Evolutionary conservation across 2,329 filamentous ascomycete genomes (phyloP).

Genomic region (Alternaria atra): DNA sequence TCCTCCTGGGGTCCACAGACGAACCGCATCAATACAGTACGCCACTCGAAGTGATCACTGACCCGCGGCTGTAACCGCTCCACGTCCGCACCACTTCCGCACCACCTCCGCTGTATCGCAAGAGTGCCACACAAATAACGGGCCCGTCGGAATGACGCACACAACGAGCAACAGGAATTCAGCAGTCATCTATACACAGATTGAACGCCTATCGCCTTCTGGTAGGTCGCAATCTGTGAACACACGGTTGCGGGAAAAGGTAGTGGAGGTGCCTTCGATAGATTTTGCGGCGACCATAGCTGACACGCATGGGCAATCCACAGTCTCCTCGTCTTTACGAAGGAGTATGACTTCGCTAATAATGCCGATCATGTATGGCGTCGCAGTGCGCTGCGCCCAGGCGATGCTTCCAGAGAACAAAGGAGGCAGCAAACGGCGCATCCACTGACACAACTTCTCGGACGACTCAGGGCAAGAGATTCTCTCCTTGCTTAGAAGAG

Average conservation of each 20-base stretch:
- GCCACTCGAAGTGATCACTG: background rate
- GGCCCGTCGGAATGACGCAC: background rate
- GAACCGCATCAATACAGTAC: background rate
- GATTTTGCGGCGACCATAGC: background rate
- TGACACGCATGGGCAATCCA: background rate
- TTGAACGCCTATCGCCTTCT: background rate
- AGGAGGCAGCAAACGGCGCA: background rate
- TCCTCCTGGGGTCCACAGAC: background rate
- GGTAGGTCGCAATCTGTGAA: background rate
- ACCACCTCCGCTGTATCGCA: background rate
- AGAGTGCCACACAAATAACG: background rate
- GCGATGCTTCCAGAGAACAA: background rate
- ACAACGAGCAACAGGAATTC: background rate
- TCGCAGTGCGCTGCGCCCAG: background rate
- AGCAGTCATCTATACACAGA: too few species aligned
- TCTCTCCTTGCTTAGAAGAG: background rate
- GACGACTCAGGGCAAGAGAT: background rate
- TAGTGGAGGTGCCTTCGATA: background rate
- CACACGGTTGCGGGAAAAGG: background rate
- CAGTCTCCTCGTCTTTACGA: background rate
- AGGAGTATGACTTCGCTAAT: background rate
- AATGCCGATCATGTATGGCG: background rate
- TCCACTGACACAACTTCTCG: background rate
- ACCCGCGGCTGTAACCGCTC: background rate
- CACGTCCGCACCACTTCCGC: background rate